Conservation (phyloP, 352 stramenopile species). For the Globisporangium rhizosaccharum region DNA sequence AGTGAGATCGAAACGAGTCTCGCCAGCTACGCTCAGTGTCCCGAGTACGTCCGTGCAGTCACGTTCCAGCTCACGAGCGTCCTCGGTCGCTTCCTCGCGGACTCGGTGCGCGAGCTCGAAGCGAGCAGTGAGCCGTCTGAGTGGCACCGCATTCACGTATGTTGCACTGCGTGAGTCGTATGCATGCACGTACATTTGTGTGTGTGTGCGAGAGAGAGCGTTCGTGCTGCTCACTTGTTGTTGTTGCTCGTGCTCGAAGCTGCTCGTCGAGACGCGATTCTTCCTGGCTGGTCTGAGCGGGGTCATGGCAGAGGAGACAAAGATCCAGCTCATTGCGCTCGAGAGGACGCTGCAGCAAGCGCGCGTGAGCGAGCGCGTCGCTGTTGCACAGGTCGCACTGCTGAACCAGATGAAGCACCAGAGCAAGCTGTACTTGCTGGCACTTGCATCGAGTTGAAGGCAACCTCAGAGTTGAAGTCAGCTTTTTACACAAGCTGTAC, state of each 20-base stretch:
- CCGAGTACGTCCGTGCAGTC: constrained; percentile 46
- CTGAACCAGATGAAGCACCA: constrained; percentile 76
- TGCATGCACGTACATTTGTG: neutral
- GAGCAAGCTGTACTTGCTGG: constrained; percentile 74
- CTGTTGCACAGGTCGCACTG: constrained; percentile 36
- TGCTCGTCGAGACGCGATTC: constrained; percentile 73
- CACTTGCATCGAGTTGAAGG: constrained; percentile 17
- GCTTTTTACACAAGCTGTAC: too few relatives aligned
- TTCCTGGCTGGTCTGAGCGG: constrained; percentile 53
- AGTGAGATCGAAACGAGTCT: constrained; percentile 70
- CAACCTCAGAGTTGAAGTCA: neutral
- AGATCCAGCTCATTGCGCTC: constrained; percentile 38
- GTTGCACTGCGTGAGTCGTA: constrained; percentile 12
- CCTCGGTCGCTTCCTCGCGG: constrained; percentile 39
- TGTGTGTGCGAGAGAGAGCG: neutral
- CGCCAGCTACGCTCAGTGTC: constrained; percentile 45
- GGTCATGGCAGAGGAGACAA: constrained; percentile 46
- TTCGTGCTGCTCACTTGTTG: neutral
- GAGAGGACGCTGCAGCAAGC: constrained; percentile 41
- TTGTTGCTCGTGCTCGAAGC: constrained; percentile 18
- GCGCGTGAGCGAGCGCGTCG: constrained; percentile 32
- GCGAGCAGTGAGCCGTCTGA: constrained; percentile 17
- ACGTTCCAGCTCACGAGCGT: constrained; percentile 46
- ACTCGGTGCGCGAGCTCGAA: constrained; percentile 27
- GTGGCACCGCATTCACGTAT: constrained; percentile 65